Evolutionary conservation across 768 basidiomycete genomes (phyloP), one percentile per base, ranked within the genome.

Genomic region (Auricularia auricula-judae): DNA sequence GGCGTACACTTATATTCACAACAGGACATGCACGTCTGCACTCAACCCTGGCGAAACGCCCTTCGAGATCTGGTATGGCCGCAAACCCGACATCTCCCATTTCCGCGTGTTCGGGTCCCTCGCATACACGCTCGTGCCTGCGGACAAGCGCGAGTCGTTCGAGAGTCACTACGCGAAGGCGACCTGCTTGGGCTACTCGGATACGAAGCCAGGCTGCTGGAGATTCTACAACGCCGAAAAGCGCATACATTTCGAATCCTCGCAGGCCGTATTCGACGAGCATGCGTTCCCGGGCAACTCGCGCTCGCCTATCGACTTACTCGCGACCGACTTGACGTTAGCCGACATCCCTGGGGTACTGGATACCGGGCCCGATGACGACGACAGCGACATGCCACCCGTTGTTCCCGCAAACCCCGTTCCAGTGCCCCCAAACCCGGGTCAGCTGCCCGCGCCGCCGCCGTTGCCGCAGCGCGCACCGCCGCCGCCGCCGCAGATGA

Each of bases 31-130:
- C 16, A 33, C 29, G 34, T 3, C 16, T 1, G 12, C 56, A 7
- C 36, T 39, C 44, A 14, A 53, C 12, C 7, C 23, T 1, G 44
- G 29, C n/a, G n/a, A 39, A 3, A 73, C 71, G 0, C 72, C 74
- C 12, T 70, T 64, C 56, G 69, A 74, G 56, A 53, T 67, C 3
- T 73, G 67, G 66, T 61, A 71, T 60, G 62, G 66, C 1, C 14
- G 29, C n/a, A 59, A 59, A 29, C 56, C 56, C 8, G 56, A 59
- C 35, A 1, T 63, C 18, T 53, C 62, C 18, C n/a, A 35, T 5
- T 70, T 80, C 29, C 68, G 74, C 5, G 72, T 76, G 21, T 80
- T 72, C 61, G 77, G 79, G 2, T 79, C 76, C 61, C 67, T 66
- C 51, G 76, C 76, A 18, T 79, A 77, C 71, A 78, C 76, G 35